Evolutionary conservation across 106 monocot genomes (phyloP), one percentile per base, ranked within the genome.

Genomic region (Dendrobium chrysotoxum): DNA sequence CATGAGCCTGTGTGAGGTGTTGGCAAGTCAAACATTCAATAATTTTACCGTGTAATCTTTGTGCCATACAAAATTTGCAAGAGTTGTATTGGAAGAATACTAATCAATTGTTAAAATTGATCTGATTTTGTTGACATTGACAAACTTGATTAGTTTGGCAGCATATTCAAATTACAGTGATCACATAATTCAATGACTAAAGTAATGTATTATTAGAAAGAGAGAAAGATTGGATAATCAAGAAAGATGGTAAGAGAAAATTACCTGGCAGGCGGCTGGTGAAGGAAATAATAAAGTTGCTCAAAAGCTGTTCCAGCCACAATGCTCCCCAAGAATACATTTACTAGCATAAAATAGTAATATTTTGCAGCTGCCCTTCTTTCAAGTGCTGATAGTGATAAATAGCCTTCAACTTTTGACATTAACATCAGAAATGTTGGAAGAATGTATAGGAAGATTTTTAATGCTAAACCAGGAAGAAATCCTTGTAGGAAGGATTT

Each of bases 401-500:
- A 76, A 31, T 72, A 61, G 4, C 86, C 86, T 80, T 87, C 86
- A 9, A 87, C 35, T 39, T 83, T 87, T 28, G 86, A 87, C 83
- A 87, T 87, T 23, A 83, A 38, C 86, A 87, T 83, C 61, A 87
- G 55, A 42, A 87, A 67, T 31, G 77, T 83, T 18, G 83, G 86
- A 41, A 87, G 72, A 5, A 87, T 67, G 21, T 76, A 80, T 21
- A 87, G 53, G 42, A 87, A 87, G 40, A 83, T 78, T 75, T 87
- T 87, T 25, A 87, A 75, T 8, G 81, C 86, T 28, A 87, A 71
- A 40, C 86, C 86, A 77, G 83, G 86, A 57, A 87, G 80, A 83
- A 87, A 83, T 42, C 86, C 86, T 80, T 86, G 86, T 20, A 86
- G 77, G 25, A 86, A 86, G 53, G 86, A 86, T 75, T 86, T 86